Base-by-base conservation (phyloP, 2,329 filamentous ascomycete species). In the Fusarium sp. region DNA sequence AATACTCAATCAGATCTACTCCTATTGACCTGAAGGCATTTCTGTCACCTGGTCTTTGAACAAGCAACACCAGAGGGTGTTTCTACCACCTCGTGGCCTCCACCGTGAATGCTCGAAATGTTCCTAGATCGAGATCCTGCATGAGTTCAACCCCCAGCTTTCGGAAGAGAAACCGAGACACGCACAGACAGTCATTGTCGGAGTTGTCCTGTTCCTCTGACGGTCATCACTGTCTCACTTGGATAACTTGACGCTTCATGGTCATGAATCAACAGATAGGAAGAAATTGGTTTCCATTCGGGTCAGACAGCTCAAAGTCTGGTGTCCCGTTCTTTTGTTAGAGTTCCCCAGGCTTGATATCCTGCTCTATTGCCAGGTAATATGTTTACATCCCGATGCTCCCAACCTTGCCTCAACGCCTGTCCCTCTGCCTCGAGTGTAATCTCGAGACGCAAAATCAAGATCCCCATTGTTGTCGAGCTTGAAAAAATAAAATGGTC, bases 381-480 rank as follows among this genome's bases (percentile, higher is more conserved):
- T 57, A 22, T 50, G 45, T 12, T 25, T 68, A 45, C 38, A 70
- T 15, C 45, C 20, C 8, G 5, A 35, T 35, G 20, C 20, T 22
- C n/a, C 40, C 52, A 60, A 3, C 40, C 67, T n/a, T 38, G 50
- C 27, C 67, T 61, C 10, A 78, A 76, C 74, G 68, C 76, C 76
- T 60, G 38, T 58, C 62, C 58, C 40, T 33, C 17, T 25, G 54
- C 37, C 35, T 50, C 32, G 15, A 60, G 50, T 45, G 25, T 4
- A 47, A 20, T 14, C 56, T 32, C 32, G 14, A 25, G 25, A 22
- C 17, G 37, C 17, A 64, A 58, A 59, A 56, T 12, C 4, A 57
- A 52, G 50, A 69, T 22, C 52, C 52, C 68, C 7, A 61, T 52
- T 40, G 33, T 27, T 58, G 56, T 57, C 35, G 40, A 63, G 10